A percentile compares a stretch with the other conserved stretches of the same genome.
phyloP scores from a whole-genome alignment of 2,329 filamentous ascomycete species.

The Periglandula ipomoeae region DNA sequence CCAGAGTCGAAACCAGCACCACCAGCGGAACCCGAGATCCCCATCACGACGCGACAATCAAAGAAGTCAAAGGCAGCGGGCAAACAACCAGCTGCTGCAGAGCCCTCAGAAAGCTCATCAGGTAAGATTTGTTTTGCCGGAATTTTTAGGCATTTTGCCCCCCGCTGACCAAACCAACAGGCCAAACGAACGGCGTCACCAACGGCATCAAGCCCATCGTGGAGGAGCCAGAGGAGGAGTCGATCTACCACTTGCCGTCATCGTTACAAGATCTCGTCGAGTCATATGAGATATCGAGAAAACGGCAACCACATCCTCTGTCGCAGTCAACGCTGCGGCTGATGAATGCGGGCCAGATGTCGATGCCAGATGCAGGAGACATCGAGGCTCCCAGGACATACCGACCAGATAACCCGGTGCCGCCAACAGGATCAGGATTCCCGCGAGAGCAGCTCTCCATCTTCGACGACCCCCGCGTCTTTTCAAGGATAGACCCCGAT shows the following conservation, averaged over 20 bases:
- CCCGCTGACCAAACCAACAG: constrained; percentile 5
- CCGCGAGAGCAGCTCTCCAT: constrained; percentile 87
- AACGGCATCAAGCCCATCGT: constrained; percentile 41
- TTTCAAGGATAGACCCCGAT: constrained; percentile 84
- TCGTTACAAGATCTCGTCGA: constrained; percentile 85
- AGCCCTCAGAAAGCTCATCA: constrained; percentile 34
- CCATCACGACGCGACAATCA: constrained; percentile 20
- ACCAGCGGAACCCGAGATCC: constrained; percentile 15
- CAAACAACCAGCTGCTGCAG: constrained; percentile 33
- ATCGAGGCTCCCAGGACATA: constrained; percentile 77
- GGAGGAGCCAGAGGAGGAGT: constrained; percentile 54
- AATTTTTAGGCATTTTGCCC: background rate
- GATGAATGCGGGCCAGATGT: constrained; percentile 65
- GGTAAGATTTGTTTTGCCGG: constrained; percentile 23
- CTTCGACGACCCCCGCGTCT: constrained; percentile 84
- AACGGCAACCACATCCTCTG: constrained; percentile 50
- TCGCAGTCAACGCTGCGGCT: constrained; percentile 63
- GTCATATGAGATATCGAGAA: constrained; percentile 78
- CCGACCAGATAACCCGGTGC: constrained; percentile 71
- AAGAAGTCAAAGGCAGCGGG: constrained; percentile 34
- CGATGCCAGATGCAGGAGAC: constrained; percentile 66
- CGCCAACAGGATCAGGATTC: constrained; percentile 68
- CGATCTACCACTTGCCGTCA: constrained; percentile 84
- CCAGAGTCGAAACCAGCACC: constrained; percentile 10
- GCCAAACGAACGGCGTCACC: constrained; percentile 40